Conservation (phyloP, 768 basidiomycete species). For the Kwoniella newhampshirensis region DNA sequence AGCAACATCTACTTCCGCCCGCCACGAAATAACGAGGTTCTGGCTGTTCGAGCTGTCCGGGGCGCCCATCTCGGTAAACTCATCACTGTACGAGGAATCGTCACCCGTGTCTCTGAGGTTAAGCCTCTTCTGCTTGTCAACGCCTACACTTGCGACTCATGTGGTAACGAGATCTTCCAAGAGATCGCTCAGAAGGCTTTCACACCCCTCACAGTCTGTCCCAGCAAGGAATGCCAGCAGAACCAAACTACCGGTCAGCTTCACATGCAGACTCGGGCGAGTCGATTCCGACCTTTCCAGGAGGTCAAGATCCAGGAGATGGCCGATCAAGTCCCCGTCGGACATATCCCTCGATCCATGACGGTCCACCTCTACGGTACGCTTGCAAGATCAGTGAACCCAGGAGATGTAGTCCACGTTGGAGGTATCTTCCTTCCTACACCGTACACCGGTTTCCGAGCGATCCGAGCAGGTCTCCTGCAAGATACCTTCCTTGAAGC, state of each 20-base stretch:
- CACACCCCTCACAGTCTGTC: conserved; percentile 84
- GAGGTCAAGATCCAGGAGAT: conserved; percentile 99
- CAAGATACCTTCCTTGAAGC: conserved; percentile 96
- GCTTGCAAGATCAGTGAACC: conserved; percentile 85
- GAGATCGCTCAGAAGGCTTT: conserved; percentile 91
- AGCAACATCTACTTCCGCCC: conserved; percentile 96
- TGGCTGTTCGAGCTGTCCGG: conserved; percentile 90
- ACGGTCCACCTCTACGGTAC: conserved; percentile 89
- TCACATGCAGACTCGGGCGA: conserved; percentile 98
- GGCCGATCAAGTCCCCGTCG: conserved; percentile 99
- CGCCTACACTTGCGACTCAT: conserved; percentile 96
- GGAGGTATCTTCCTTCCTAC: conserved; percentile 97
- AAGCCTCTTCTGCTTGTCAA: conserved; percentile 96
- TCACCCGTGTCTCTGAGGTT: conserved; percentile 97
- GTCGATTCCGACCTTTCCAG: conserved; percentile 95
- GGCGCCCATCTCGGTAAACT: conserved; percentile 82
- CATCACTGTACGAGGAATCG: conserved; percentile 95
- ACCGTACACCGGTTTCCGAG: conserved; percentile 96
- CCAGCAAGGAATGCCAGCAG: conserved; percentile 76
- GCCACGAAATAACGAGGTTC: conserved; percentile 55
- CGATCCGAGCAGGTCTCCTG: conserved; percentile 89
- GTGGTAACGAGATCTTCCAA: conserved; percentile 97
- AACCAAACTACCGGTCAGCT: conserved; percentile 84
- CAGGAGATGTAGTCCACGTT: conserved; percentile 91
- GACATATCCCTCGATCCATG: conserved; percentile 98